Evolutionary conservation across 495 filamentous ascomycete species (phyloP).

Genomic region (Xylaria flabelliformis): DNA sequence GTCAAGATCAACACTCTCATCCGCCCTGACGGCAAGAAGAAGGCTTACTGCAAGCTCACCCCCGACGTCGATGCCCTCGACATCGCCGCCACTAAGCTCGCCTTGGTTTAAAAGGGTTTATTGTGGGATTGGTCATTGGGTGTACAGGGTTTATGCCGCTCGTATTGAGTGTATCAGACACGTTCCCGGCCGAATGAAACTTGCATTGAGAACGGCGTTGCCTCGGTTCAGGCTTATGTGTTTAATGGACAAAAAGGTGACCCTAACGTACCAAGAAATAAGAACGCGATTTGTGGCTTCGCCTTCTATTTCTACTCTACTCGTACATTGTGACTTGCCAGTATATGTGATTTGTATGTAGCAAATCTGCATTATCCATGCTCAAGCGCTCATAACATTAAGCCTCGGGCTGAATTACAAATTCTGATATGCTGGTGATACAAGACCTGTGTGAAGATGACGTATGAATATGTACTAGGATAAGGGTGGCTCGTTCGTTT

Average conservation of each 20-base stretch:
- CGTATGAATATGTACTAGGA: neutral
- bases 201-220: conserved; percentile 46
- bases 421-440: neutral
- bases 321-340: conserved; percentile 18
- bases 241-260: conserved; percentile 43
- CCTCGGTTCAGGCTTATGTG: conserved; percentile 40
- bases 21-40: conserved; percentile 71
- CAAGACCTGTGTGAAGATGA: neutral
- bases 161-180: conserved; percentile 27
- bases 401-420: neutral
- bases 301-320: conserved; percentile 13
- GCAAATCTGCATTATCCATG: neutral
- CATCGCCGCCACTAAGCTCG: conserved; percentile 98
- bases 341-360: neutral
- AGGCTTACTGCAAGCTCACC: conserved; percentile 94
- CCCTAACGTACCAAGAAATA: conserved; percentile 27
- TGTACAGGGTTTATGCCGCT: conserved; percentile 32
- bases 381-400: neutral
- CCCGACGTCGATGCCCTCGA: conserved; percentile 97
- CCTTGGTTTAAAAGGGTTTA: conserved; percentile 78
- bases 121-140: conserved; percentile 26
- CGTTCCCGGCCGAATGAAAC: conserved; percentile 34
- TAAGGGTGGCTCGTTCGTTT: conserved; percentile 4
- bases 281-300: conserved; percentile 22
- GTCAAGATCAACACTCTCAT: conserved; percentile 99